phyloP scores from a whole-genome alignment of 148 eudicot species.

The Fallopia convolvulus region DNA sequence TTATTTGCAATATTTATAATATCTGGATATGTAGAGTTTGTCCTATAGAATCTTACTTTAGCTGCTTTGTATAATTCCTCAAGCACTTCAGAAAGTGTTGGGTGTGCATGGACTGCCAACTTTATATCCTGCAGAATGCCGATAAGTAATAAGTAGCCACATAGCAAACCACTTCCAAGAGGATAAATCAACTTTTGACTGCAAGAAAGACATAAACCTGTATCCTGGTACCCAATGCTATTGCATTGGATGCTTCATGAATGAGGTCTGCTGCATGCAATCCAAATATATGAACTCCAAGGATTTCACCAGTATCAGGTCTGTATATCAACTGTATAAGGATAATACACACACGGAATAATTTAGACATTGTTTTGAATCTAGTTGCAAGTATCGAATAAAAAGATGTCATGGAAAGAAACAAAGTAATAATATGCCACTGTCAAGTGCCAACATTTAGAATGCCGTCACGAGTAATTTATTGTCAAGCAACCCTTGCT shows the following conservation, averaged over 20 bases:
- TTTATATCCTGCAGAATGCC: slow-evolving; percentile 65
- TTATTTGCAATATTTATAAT: no score
- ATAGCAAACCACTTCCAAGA: background rate
- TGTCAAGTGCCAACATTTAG: no score
- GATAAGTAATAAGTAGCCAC: background rate
- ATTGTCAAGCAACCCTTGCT: background rate
- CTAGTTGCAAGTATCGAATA: background rate
- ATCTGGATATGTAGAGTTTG: no score
- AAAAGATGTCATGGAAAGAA: background rate
- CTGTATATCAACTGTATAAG: slow-evolving; percentile 82
- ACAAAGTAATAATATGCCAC: no score
- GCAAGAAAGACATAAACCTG: slow-evolving; percentile 38
- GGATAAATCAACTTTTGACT: no score
- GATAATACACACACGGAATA: background rate
- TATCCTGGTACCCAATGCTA: slow-evolving; percentile 82
- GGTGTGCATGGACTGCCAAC: slow-evolving; percentile 96
- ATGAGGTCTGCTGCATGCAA: slow-evolving; percentile 98
- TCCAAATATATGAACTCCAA: slow-evolving; percentile 97
- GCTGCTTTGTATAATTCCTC: slow-evolving; percentile 97
- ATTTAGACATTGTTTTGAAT: background rate
- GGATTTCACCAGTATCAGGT: slow-evolving; percentile 98
- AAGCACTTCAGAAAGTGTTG: slow-evolving; percentile 94
- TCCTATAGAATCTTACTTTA: slow-evolving; percentile 38
- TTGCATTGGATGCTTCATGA: slow-evolving; percentile 97
- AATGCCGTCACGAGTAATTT: no score